Evolutionary conservation across 2,329 filamentous ascomycete genomes (phyloP).

Genomic region (Bertia moriformis): DNA sequence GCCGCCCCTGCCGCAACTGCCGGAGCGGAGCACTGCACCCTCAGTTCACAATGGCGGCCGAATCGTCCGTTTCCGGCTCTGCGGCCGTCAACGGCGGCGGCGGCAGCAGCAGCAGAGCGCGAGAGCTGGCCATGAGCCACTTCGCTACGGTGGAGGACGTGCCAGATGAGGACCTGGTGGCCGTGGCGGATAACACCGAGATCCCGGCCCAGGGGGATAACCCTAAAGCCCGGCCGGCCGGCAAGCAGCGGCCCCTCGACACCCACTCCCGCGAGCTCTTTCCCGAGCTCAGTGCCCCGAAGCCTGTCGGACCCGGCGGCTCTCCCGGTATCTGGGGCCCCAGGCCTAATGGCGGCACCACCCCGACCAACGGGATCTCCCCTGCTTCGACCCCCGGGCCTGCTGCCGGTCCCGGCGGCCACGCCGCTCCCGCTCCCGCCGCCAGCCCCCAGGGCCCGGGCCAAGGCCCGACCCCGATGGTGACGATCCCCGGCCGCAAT

Average conservation of each 20-base stretch:
- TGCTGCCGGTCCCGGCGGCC: constrained; percentile 32
- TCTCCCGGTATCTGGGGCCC: constrained; percentile 65
- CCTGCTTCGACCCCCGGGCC: constrained; percentile 50
- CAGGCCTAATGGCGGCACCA: constrained; percentile 35
- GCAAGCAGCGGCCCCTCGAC: no score
- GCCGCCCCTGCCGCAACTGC: no score
- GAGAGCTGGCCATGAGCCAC: constrained; percentile 17
- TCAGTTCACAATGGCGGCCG: not conserved
- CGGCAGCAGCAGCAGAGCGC: not conserved
- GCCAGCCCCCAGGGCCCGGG: constrained; percentile 11
- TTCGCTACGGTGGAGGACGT: constrained; percentile 71
- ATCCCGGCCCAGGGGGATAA: no score
- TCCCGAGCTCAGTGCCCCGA: constrained; percentile 57
- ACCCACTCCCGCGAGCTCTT: constrained; percentile 83
- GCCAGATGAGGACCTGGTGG: constrained; percentile 70
- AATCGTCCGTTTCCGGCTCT: not conserved
- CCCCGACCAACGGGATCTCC: constrained; percentile 37
- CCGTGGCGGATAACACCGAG: no score
- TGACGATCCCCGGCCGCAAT: constrained; percentile 71
- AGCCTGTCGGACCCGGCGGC: constrained; percentile 42
- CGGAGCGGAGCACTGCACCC: no score
- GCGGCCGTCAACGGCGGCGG: constrained; percentile 1
- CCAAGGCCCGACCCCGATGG: constrained; percentile 30
- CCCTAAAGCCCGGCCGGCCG: constrained; percentile 3
- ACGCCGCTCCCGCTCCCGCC: constrained; percentile 13